Percentiles rank a stretch among this genome's conserved stretches.
Conservation (phyloP, 2,329 filamentous ascomycete species). For the Paecilomyces niveus region DNA sequence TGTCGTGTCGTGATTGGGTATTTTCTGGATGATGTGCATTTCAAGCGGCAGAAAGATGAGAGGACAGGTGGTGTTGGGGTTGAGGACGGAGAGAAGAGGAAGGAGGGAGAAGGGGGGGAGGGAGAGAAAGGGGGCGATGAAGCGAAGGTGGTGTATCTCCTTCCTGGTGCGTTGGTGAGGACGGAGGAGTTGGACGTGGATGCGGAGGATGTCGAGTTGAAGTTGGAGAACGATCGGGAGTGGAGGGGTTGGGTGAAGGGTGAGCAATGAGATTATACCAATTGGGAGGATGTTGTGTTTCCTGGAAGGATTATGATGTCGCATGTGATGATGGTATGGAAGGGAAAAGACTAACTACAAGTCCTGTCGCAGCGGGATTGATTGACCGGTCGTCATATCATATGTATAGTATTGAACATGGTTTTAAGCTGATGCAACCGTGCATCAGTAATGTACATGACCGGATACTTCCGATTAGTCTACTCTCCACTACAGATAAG, state of each 20-base stretch:
- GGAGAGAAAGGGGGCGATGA: constrained; percentile 22
- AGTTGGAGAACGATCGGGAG: constrained; percentile 23
- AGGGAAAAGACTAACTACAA: no score
- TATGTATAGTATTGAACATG: neutral
- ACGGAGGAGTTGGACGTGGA: constrained; percentile 47
- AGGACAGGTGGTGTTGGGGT: constrained; percentile 5
- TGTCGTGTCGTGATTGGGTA: constrained; percentile 59
- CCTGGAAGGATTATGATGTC: neutral
- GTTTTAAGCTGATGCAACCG: neutral
- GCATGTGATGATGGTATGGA: neutral
- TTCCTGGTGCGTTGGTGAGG: constrained; percentile 53
- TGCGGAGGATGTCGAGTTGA: constrained; percentile 22
- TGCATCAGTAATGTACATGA: neutral
- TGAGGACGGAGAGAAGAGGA: constrained; percentile 3
- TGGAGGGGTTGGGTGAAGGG: constrained; percentile 25
- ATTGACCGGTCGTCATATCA: neutral
- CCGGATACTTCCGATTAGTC: neutral
- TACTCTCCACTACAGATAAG: neutral
- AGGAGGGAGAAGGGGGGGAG: constrained; percentile 4
- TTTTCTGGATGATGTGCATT: constrained; percentile 50
- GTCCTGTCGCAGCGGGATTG: neutral
- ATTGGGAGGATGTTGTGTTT: neutral
- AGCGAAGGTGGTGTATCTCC: constrained; percentile 48
- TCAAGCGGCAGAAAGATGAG: constrained; percentile 6
- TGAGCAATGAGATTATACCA: constrained; percentile 1